Base-by-base conservation (phyloP, 257 asterid genomes). In the Ligustrum vulgare region DNA sequence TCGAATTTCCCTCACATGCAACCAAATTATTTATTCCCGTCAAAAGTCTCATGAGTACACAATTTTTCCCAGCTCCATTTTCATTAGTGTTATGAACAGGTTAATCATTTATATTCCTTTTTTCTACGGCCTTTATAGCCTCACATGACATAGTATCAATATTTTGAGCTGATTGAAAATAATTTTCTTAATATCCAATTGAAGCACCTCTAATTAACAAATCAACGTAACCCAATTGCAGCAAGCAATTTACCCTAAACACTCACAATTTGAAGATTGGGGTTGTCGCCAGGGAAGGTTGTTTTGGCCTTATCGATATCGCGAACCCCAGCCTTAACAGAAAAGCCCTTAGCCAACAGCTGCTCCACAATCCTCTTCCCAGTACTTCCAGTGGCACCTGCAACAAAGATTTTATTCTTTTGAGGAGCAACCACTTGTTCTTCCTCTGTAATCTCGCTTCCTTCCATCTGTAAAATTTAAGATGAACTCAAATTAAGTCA, bases 351-450 rank as follows among this genome's bases (percentile, higher is more conserved):
- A 18, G 91, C 86, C 88, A 94, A 80, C 67, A 94, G 94, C 90
- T 92, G 96, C 84, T 91, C 95, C 78, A 92, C 98, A 22, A 94
- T 87, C 85, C 98, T 91, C 87, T 89, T 92, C 10, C 98, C 98
- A 11, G 98, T 94, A 77, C 82, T 92, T 34, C 98, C 98, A 33
- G 95, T 83, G 9, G 98, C 98, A 31, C 98, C 98, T 4, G 97
- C 98, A 31, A 94, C 98, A 77, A 91, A 94, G 20, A 94, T 80
- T 68, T 80, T 94, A 90, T 89, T 92, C 77, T 84, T 92, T 77
- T 73, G 78, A 25, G 23, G 69, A n/a, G 62, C 72, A 32, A 77
- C 84, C 47, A 13, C 86, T 16, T 28, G 83, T 11, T 39, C 76
- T 69, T 85, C 87, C 88, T 83, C 92, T 74, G 70, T 83, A 74